Conservation (phyloP, 192 early-diverging fungal species). For the Chytriomyces sp. region DNA sequence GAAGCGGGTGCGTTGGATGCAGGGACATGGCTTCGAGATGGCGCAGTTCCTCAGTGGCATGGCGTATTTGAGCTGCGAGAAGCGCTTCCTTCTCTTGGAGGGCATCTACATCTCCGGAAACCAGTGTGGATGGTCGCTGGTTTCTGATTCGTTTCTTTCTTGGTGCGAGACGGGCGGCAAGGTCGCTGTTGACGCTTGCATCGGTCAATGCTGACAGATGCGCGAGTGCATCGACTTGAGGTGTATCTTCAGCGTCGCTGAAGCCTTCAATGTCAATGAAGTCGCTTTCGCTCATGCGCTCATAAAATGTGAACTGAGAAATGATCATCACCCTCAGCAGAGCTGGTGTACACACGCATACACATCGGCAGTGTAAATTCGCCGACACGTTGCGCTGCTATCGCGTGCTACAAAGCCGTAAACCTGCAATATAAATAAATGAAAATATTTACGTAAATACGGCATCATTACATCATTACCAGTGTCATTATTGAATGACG, state of each 20-base stretch:
- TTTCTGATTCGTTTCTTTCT: no score
- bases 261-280: constrained; percentile 11
- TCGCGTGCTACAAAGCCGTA: neutral
- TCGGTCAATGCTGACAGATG: constrained; percentile 1
- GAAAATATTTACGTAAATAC: no score
- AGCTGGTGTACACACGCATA: neutral
- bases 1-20: neutral
- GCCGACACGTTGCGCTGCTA: neutral
- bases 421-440: no score
- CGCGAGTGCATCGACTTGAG: neutral
- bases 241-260: constrained; percentile 1
- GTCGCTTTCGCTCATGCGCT: neutral
- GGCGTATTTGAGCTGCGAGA: neutral
- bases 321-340: neutral
- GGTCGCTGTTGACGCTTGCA: neutral
- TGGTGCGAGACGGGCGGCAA: no score
- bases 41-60: neutral
- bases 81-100: neutral
- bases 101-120: neutral
- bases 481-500: no score
- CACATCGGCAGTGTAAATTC: neutral
- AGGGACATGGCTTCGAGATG: neutral
- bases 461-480: no score
- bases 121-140: no score
- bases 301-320: no score